phyloP scores from a whole-genome alignment of 1,284 basidiomycete species.

The Leucoagaricus sp. region DNA sequence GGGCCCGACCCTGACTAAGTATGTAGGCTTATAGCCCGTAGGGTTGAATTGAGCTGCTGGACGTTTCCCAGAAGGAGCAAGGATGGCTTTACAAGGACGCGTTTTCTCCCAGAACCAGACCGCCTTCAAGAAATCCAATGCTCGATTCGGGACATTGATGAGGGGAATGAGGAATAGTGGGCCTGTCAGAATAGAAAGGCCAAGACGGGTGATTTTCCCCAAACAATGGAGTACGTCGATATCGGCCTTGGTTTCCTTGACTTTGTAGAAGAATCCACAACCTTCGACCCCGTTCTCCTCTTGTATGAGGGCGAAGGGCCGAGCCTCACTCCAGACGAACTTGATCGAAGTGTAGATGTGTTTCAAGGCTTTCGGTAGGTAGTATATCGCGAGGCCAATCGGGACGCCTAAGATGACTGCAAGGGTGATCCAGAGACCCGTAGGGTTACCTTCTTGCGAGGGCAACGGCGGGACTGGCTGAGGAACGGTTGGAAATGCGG shows the following conservation, averaged over 20 bases:
- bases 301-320: neutral
- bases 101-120: slow-evolving; percentile 5
- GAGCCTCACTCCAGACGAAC: neutral
- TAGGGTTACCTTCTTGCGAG: no score
- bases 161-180: slow-evolving; percentile 6
- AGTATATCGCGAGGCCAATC: neutral
- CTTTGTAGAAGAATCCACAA: slow-evolving; percentile 5
- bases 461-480: no score
- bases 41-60: slow-evolving; percentile 8
- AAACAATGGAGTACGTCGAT: neutral
- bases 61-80: slow-evolving; percentile 1
- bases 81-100: slow-evolving; percentile 2
- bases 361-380: neutral
- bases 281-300: slow-evolving; percentile 5
- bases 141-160: neutral
- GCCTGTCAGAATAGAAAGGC: neutral
- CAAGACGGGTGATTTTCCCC: slow-evolving; percentile 4
- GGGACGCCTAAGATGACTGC: no score
- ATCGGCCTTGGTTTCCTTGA: neutral
- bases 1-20: slow-evolving; percentile 7
- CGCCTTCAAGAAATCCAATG: neutral
- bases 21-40: slow-evolving; percentile 4
- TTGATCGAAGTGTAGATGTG: neutral
- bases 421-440: no score
- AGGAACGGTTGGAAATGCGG: no score